Percentiles rank a stretch among this genome's conserved stretches.
Conservation (phyloP, 2,329 filamentous ascomycete genomes). For the Aspergillus ochraceoroseus region DNA sequence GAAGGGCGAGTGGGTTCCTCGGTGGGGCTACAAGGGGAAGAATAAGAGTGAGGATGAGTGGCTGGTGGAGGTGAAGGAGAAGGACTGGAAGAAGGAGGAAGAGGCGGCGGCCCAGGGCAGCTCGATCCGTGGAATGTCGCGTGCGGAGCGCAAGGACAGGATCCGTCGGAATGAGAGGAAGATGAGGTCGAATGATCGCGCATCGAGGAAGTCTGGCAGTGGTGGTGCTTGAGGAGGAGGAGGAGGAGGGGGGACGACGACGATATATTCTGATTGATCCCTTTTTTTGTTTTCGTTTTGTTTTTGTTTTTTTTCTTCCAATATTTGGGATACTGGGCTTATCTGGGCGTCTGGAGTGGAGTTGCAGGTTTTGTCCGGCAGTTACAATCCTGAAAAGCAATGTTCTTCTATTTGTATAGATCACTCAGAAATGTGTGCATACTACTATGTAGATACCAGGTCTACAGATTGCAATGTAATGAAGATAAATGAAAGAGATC, state of each 20-base stretch:
- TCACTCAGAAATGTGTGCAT: too few relatives aligned
- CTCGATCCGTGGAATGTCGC: constrained; percentile 60
- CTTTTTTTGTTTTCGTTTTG: too few relatives aligned
- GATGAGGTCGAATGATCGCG: constrained; percentile 62
- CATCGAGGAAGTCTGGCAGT: constrained; percentile 36
- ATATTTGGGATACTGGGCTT: constrained; percentile 22
- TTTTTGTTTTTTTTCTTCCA: constrained; percentile 13
- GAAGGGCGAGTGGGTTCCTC: constrained; percentile 81
- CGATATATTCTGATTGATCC: too few relatives aligned
- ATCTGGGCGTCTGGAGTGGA: constrained; percentile 25
- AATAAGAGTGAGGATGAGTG: constrained; percentile 80
- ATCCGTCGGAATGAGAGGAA: constrained; percentile 60
- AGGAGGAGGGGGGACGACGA: too few relatives aligned
- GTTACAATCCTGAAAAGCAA: constrained; percentile 14
- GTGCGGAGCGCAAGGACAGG: constrained; percentile 64
- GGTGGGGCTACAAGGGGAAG: constrained; percentile 90
- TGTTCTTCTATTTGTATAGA: constrained; percentile 11
- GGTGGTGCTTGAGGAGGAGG: too few relatives aligned
- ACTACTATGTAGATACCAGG: too few relatives aligned
- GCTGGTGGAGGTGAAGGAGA: constrained; percentile 85
- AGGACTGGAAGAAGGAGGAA: constrained; percentile 65
- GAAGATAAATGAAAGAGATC: not conserved
- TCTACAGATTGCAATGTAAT: not conserved
- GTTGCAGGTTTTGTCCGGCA: constrained; percentile 19
- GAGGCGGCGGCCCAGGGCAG: constrained; percentile 53